A percentile compares a stretch with the other conserved stretches of the same genome.
Conservation (phyloP, 108 stramenopile species). For the Fragilariopsis cylindrus region DNA sequence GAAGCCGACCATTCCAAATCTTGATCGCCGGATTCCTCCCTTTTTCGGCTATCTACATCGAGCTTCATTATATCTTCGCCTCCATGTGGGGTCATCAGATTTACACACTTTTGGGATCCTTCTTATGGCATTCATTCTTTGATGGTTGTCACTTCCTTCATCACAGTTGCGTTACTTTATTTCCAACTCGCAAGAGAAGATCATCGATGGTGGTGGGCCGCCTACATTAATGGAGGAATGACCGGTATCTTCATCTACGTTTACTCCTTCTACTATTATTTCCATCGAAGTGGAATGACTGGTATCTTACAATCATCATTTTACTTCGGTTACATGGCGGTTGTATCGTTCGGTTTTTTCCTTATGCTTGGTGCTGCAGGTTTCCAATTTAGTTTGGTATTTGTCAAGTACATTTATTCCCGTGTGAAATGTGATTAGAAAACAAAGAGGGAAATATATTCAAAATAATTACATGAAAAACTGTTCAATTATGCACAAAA, state of each 20-base stretch:
- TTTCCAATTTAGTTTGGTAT: constrained; percentile 90
- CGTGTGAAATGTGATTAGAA: constrained; percentile 92
- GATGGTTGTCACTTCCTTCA: constrained; percentile 90
- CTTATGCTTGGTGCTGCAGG: constrained; percentile 96
- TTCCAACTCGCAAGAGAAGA: constrained; percentile 98
- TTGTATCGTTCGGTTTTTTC: constrained; percentile 92
- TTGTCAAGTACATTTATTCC: constrained; percentile 95
- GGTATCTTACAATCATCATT: constrained; percentile 93
- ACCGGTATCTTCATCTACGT: constrained; percentile 94
- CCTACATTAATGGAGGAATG: constrained; percentile 94
- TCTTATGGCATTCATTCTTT: constrained; percentile 93
- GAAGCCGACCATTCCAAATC: constrained; percentile 68
- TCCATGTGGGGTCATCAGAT: constrained; percentile 99
- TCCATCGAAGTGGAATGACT: constrained; percentile 92
- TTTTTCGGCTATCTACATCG: constrained; percentile 98
- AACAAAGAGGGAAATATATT: background rate
- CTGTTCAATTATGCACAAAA: no score
- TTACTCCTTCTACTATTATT: constrained; percentile 97
- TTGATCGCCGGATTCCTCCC: constrained; percentile 97
- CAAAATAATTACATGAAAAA: background rate
- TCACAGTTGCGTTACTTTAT: constrained; percentile 94
- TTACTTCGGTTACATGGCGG: constrained; percentile 99
- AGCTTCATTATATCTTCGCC: constrained; percentile 97
- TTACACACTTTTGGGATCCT: constrained; percentile 99
- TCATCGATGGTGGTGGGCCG: constrained; percentile 99